Percentiles rank a stretch among this genome's conserved stretches.
Conservation (phyloP, 331 rosid species). For the Acacia concinna region DNA sequence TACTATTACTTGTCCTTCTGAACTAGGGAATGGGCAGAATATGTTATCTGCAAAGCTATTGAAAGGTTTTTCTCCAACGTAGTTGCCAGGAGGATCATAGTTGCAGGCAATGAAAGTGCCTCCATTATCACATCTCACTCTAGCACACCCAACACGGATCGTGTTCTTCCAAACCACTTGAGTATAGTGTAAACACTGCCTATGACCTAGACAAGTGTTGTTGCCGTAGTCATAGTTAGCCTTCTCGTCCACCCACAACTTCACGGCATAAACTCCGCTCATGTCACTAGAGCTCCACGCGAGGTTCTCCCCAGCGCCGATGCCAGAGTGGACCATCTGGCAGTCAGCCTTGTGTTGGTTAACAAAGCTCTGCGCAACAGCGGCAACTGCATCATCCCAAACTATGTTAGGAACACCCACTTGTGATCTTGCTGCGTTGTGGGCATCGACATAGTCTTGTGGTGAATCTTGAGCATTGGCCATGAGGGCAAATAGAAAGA, state of each 20-base stretch:
- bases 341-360: background rate
- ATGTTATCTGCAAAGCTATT: background rate
- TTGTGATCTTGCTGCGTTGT: background rate
- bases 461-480: background rate
- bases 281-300: background rate
- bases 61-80: conserved; percentile 22
- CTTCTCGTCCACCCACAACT: background rate
- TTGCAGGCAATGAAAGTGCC: conserved; percentile 55
- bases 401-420: conserved; percentile 9
- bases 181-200: background rate
- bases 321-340: conserved; percentile 16
- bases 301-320: conserved; percentile 2
- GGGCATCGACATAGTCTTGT: conserved; percentile 1
- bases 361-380: background rate
- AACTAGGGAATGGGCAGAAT: background rate
- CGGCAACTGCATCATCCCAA: background rate
- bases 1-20: background rate
- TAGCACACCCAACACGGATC: conserved; percentile 50
- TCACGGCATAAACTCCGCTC: conserved; percentile 13
- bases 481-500: background rate
- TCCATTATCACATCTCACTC: conserved; percentile 51
- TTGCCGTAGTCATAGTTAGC: background rate
- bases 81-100: conserved; percentile 55
- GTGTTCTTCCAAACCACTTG: background rate
- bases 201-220: background rate